Evolutionary conservation across 352 stramenopile genomes (phyloP).

Genomic region (Stephanocyclus meneghinianus): DNA sequence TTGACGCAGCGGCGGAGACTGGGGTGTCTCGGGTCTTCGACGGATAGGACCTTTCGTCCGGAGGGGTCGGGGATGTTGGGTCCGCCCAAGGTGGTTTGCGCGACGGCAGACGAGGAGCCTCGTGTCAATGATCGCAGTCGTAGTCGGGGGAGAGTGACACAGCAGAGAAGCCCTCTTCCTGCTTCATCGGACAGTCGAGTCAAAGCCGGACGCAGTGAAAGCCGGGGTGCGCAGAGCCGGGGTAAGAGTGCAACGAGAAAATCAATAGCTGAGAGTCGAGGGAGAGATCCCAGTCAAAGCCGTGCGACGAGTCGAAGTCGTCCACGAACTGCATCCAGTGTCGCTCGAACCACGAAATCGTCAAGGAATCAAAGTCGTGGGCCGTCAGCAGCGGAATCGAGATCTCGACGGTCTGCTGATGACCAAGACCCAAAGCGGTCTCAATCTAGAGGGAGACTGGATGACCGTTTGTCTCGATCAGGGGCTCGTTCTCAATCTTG

Average conservation of each 20-base stretch:
- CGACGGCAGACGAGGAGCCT: background rate
- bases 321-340: background rate
- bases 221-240: background rate
- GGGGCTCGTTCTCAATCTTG: background rate
- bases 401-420: background rate
- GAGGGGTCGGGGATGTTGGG: background rate
- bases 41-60: constrained; percentile 3
- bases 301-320: background rate
- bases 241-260: constrained; percentile 7
- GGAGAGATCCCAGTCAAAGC: constrained; percentile 1
- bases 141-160: background rate
- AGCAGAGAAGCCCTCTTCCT: background rate
- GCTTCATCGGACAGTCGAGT: background rate
- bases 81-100: background rate
- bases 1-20: background rate
- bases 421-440: background rate
- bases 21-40: constrained; percentile 5
- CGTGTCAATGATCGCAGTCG: background rate
- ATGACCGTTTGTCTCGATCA: background rate
- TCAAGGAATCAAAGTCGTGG: background rate
- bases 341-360: background rate
- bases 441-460: background rate
- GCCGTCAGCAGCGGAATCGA: background rate
- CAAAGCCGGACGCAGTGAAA: background rate
- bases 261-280: background rate